Evolutionary conservation across 164 flowering plant species (phyloP).

Genomic region (Annona squamosa): DNA sequence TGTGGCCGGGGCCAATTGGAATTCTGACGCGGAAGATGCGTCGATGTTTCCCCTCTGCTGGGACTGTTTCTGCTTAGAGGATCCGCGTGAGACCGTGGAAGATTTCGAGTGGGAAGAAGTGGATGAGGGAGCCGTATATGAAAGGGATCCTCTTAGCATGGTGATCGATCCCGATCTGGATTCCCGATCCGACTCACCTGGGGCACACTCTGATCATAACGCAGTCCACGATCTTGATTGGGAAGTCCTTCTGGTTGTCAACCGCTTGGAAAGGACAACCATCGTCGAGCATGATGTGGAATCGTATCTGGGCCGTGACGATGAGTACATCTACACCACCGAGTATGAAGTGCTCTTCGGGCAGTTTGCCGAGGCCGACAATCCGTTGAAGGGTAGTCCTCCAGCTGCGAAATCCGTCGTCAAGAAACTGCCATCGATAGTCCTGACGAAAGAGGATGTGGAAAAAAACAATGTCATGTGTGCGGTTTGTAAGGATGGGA

Average conservation of each 20-base stretch:
- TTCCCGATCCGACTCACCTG: conserved; percentile 24
- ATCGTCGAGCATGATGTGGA: conserved; percentile 6
- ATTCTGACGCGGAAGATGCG: conserved; percentile 29
- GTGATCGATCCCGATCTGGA: conserved; percentile 29
- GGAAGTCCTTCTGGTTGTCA: conserved; percentile 38
- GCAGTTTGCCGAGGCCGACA: conserved; percentile 33
- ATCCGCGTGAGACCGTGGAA: conserved; percentile 30
- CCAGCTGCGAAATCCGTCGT: conserved; percentile 50
- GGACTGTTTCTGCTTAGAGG: conserved; percentile 66
- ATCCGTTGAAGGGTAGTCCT: conserved; percentile 36
- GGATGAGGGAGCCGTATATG: conserved; percentile 40
- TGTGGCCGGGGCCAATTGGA: conserved; percentile 21
- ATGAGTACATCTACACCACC: conserved; percentile 15
- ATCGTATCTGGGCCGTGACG: conserved; percentile 20
- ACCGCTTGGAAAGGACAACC: conserved; percentile 25
- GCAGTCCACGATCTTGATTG: conserved; percentile 23
- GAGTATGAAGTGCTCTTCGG: conserved; percentile 40
- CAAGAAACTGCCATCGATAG: conserved; percentile 38
- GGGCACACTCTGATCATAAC: conserved; percentile 10
- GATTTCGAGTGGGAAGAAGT: conserved; percentile 91
- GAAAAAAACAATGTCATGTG: conserved; percentile 30
- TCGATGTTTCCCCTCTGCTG: conserved; percentile 39
- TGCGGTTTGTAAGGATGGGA: conserved; percentile 67
- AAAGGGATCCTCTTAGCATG: conserved; percentile 44
- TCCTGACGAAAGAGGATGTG: conserved; percentile 27